Percentiles rank a stretch among this genome's conserved stretches.
phyloP scores from a whole-genome alignment of 495 filamentous ascomycete genomes.

The Daldinia decipiens region DNA sequence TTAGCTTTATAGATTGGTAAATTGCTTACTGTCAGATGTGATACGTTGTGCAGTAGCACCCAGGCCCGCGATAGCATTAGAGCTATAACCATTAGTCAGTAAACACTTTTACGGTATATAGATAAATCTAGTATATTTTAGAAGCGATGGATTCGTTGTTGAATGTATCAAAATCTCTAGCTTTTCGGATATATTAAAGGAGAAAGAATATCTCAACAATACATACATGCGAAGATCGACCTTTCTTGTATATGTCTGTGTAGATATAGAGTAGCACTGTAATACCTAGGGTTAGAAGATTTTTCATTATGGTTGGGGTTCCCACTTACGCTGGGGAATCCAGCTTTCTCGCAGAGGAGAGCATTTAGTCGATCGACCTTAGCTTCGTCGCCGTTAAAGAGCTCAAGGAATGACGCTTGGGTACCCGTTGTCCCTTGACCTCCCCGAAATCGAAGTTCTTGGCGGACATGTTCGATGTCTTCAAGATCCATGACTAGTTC shows the following conservation, averaged over 20 bases:
- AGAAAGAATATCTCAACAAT: background rate
- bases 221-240: constrained; percentile 76
- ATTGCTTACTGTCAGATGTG: constrained; percentile 38
- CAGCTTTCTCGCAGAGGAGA: constrained; percentile 84
- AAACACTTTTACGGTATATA: background rate
- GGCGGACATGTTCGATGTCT: constrained; percentile 78
- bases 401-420: constrained; percentile 76
- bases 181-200: background rate
- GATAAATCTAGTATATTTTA: background rate
- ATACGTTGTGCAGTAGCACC: constrained; percentile 84
- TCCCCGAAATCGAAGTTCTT: constrained; percentile 84
- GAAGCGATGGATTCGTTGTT: background rate
- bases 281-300: background rate
- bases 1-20: background rate
- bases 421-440: constrained; percentile 68
- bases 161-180: no score
- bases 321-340: constrained; percentile 67
- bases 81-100: constrained; percentile 26
- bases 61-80: constrained; percentile 82
- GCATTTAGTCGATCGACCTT: constrained; percentile 84
- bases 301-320: background rate
- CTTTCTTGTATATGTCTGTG: constrained; percentile 70
- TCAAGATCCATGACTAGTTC: constrained; percentile 88
- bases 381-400: constrained; percentile 78
- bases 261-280: constrained; percentile 62